phyloP scores from a whole-genome alignment of 257 asterid species.

The Solanum lycopersicoides region DNA sequence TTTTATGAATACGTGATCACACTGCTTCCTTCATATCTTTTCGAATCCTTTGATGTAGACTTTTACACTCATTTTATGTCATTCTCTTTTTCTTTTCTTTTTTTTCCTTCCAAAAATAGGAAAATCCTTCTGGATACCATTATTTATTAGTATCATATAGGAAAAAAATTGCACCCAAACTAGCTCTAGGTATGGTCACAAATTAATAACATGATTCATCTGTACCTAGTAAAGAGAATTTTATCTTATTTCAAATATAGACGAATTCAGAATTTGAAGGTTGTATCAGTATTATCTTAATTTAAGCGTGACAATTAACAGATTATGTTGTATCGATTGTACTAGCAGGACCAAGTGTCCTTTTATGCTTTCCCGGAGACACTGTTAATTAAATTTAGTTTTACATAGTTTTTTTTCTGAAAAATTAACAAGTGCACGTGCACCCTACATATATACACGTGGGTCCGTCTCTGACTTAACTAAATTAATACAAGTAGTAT shows the following conservation, averaged over 20 bases:
- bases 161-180: neutral
- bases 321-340: neutral
- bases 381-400: too few relatives aligned
- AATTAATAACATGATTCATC: neutral
- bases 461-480: neutral
- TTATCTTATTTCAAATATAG: neutral
- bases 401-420: too few relatives aligned
- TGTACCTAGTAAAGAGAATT: neutral
- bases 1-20: neutral
- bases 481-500: neutral
- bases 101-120: neutral
- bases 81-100: neutral
- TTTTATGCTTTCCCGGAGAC: too few relatives aligned
- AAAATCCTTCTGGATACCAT: neutral
- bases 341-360: neutral
- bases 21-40: neutral
- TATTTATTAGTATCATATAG: neutral
- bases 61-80: neutral
- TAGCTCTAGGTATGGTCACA: neutral
- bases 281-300: too few relatives aligned
- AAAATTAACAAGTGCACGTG: too few relatives aligned
- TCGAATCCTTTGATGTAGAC: neutral
- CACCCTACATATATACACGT: neutral
- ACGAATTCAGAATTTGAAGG: neutral
- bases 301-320: too few relatives aligned